Evolutionary conservation across 2,329 filamentous ascomycete species (phyloP).

Genomic region (Trichoderma polysporum): DNA sequence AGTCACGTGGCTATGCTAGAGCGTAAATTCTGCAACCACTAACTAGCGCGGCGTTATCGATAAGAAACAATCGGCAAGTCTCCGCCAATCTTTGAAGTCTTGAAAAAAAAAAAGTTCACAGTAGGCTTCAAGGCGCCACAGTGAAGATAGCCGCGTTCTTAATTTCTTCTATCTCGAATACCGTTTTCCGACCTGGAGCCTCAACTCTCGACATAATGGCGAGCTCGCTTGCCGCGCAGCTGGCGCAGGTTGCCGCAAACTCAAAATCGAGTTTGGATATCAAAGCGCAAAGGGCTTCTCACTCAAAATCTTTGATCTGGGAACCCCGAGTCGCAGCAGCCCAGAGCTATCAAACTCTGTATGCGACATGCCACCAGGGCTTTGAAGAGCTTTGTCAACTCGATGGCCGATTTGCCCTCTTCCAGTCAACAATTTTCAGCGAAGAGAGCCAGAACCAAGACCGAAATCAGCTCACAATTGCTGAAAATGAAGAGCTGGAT

Average conservation of each 20-base stretch:
- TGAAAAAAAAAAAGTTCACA: conserved; percentile 33
- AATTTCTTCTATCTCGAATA: conserved; percentile 13
- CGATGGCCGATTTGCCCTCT: conserved; percentile 74
- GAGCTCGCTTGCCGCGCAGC: conserved; percentile 85
- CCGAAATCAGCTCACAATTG: conserved; percentile 75
- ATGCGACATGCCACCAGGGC: conserved; percentile 80
- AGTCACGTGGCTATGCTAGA: not conserved
- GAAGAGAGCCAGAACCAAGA: conserved; percentile 90
- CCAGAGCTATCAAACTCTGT: conserved; percentile 89
- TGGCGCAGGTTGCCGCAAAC: conserved; percentile 86
- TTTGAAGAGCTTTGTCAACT: conserved; percentile 89
- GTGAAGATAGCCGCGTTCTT: conserved; percentile 25
- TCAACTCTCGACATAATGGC: conserved; percentile 57
- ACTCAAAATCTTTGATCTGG: conserved; percentile 94
- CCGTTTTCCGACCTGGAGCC: conserved; percentile 20
- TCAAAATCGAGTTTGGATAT: conserved; percentile 89
- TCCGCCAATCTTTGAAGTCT: conserved; percentile 24
- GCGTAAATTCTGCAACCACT: not conserved
- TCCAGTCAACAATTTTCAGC: conserved; percentile 80
- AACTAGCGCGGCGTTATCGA: conserved; percentile 32
- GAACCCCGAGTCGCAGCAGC: conserved; percentile 78
- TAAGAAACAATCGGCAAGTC: conserved; percentile 29
- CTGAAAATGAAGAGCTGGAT: conserved; percentile 81
- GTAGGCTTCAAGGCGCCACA: conserved; percentile 28
- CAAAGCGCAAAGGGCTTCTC: conserved; percentile 86